A percentile compares a stretch with the other conserved stretches of the same genome.
phyloP scores from a whole-genome alignment of 805 yeast genomes.

The Candida peoriensis region DNA sequence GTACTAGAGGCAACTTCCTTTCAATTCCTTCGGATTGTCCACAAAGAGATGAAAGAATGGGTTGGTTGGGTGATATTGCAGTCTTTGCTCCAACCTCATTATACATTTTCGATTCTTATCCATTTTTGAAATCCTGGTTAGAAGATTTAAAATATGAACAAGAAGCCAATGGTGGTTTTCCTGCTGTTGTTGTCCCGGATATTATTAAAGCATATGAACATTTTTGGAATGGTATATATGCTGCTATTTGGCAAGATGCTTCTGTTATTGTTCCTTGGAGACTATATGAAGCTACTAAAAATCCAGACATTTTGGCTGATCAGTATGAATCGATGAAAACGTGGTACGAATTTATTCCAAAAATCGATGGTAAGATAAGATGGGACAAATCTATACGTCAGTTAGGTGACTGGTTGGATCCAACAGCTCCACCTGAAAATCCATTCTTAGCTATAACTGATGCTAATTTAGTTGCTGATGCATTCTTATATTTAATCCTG shows the following conservation, averaged over 20 bases:
- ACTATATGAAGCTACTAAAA: constrained; percentile 9
- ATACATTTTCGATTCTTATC: constrained; percentile 15
- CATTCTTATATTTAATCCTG: constrained; percentile 13
- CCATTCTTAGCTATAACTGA: constrained; percentile 14
- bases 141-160: constrained; percentile 15
- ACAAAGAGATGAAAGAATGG: constrained; percentile 20
- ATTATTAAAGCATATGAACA: constrained; percentile 9
- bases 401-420: constrained; percentile 18
- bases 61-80: constrained; percentile 20
- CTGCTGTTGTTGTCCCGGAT: constrained; percentile 16
- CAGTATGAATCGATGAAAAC: constrained; percentile 18
- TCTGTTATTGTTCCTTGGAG: constrained; percentile 17
- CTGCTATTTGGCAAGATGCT: constrained; percentile 19
- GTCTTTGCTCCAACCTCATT: constrained; percentile 16
- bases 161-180: constrained; percentile 13
- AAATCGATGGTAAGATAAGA: constrained; percentile 10
- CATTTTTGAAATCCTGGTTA: constrained; percentile 17
- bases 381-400: constrained; percentile 13
- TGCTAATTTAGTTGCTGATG: constrained; percentile 17
- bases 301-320: constrained; percentile 9
- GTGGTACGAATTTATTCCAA: constrained; percentile 17
- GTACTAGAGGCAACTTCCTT: constrained; percentile 15
- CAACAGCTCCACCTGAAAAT: constrained; percentile 17
- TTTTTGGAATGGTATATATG: constrained; percentile 10
- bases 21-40: constrained; percentile 17